Conservation (phyloP, 202 grass and related monocot genomes). For the Hordeum pubiflorum region DNA sequence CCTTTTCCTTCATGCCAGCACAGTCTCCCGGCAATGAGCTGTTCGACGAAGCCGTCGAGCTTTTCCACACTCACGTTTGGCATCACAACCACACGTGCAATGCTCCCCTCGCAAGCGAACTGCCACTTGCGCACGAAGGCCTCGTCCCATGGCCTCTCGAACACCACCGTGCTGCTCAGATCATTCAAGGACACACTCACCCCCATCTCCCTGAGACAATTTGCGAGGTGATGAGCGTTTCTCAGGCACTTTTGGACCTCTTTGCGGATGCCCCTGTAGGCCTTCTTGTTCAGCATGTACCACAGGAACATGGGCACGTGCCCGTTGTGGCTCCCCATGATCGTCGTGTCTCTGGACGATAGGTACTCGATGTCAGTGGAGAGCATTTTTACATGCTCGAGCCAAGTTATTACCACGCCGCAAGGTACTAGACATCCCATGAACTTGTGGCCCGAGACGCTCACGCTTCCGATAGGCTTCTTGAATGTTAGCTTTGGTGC, state of each 20-base stretch:
- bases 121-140: conserved; percentile 44
- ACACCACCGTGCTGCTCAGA: conserved; percentile 39
- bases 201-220: conserved; percentile 12
- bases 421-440: conserved; percentile 38
- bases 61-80: conserved; percentile 35
- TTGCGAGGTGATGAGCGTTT: conserved; percentile 36
- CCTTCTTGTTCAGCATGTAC: conserved; percentile 44
- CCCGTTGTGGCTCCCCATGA: conserved; percentile 56
- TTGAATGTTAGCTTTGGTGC: conserved; percentile 43
- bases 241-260: conserved; percentile 47
- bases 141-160: conserved; percentile 43
- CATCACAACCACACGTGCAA: conserved; percentile 60
- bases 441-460: conserved; percentile 44
- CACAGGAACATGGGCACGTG: conserved; percentile 51
- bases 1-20: background rate
- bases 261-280: conserved; percentile 36
- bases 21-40: conserved; percentile 4
- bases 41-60: conserved; percentile 27
- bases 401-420: conserved; percentile 31
- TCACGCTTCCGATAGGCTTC: conserved; percentile 39
- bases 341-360: conserved; percentile 39
- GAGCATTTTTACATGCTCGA: conserved; percentile 9
- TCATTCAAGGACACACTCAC: conserved; percentile 33
- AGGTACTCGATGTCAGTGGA: conserved; percentile 34
- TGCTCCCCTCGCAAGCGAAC: conserved; percentile 36